Evolutionary conservation across 768 basidiomycete species (phyloP), one percentile per base, ranked within the genome.

Genomic region (Suillus subluteus): DNA sequence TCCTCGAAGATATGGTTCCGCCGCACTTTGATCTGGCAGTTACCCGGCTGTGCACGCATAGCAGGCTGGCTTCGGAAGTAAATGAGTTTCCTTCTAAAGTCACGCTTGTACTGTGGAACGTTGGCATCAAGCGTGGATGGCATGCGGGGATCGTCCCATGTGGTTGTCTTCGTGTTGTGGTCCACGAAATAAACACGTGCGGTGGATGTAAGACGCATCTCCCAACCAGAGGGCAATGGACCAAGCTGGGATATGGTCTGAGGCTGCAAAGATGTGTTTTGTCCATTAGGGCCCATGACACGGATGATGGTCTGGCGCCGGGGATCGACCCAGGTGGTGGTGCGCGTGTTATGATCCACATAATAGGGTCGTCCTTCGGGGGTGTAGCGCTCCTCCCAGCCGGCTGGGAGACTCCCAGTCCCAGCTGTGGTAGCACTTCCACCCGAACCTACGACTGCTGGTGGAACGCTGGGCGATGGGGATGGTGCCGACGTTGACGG

Each of bases 321-420:
- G 46, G 98, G 98, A 76, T 99, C 98, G 30, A 99, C 96, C 98
- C 98, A 99, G n/a, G 98, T 99, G 40, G 98, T 99, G 23, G 98
- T 99, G 58, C 98, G 89, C 13, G 97, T 99, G 76, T 99, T 99
- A 82, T 99, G 98, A 77, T 99, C 98, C 61, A 99, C 98, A 78
- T 98, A 99, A 80, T 99, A 99, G 2, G 98, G 95, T 48, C 98
- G 88, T 23, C 98, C 98, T 80, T 99, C 98, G 0, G 96, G 96
- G 3, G 98, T 99, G 80, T 96, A 97, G 44, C 98, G 88, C 80
- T 99, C 98, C 76, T 99, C 98, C 98, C 98, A 99, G 2, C 98
- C 98, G 67, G 96, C 92, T 2, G 98, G 98, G 23, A 99, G 83
- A 64, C 89, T 90, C 2, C 98, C 96, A 1, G 87, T 83, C 4